Evolutionary conservation across 768 basidiomycete species (phyloP).

Genomic region (Lepiota brunneoincarnata): DNA sequence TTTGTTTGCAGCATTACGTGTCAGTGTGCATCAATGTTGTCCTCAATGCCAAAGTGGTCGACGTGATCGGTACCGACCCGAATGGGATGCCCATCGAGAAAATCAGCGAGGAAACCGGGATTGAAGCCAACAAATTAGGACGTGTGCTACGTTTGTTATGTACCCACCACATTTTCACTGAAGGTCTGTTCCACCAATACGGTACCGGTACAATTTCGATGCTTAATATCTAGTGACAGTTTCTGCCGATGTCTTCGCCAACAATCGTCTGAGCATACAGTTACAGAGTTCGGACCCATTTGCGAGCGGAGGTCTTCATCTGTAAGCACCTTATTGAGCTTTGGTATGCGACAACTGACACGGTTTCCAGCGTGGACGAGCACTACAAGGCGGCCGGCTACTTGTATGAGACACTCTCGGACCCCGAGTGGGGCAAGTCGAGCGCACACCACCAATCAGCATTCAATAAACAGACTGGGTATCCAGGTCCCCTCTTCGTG

Average conservation of each 20-base stretch:
- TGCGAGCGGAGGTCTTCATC: slow-evolving; percentile 20
- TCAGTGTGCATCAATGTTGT: slow-evolving; percentile 21
- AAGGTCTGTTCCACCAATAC: slow-evolving; percentile 24
- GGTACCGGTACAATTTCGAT: not conserved
- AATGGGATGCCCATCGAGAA: slow-evolving; percentile 27
- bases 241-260: slow-evolving; percentile 33
- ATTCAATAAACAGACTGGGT: slow-evolving; percentile 11
- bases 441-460: not conserved
- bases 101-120: slow-evolving; percentile 17
- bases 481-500: slow-evolving; percentile 18
- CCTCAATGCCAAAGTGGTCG: slow-evolving; percentile 21
- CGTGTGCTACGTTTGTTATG: slow-evolving; percentile 30
- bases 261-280: slow-evolving; percentile 37
- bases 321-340: slow-evolving; percentile 17
- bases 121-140: slow-evolving; percentile 28
- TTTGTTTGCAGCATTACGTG: slow-evolving; percentile 20
- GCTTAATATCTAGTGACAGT: not conserved
- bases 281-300: slow-evolving; percentile 25
- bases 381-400: slow-evolving; percentile 11
- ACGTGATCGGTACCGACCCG: slow-evolving; percentile 24
- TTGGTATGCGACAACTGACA: too few species aligned
- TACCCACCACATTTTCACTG: slow-evolving; percentile 30
- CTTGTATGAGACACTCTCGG: slow-evolving; percentile 30
- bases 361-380: slow-evolving; percentile 15
- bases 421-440: slow-evolving; percentile 29